Percentiles rank a stretch among this genome's conserved stretches.
Conservation (phyloP, 1,284 basidiomycete genomes). For the Termitomyces sp. region DNA sequence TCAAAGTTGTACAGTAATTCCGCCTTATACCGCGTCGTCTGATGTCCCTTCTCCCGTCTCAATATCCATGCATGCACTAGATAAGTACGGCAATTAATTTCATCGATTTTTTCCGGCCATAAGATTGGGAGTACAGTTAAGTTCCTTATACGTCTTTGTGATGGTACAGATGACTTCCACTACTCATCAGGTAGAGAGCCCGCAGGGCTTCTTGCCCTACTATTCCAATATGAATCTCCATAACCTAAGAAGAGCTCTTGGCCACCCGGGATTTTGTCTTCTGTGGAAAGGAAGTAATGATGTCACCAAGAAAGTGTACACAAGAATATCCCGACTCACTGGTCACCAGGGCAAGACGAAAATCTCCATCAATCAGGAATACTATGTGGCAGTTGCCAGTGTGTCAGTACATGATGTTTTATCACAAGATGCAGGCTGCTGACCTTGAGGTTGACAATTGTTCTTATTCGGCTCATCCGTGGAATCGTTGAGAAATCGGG, state of each 20-base stretch:
- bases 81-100: background rate
- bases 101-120: background rate
- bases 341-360: slow-evolving; percentile 1
- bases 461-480: slow-evolving; percentile 14
- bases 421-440: background rate
- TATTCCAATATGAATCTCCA: background rate
- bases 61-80: background rate
- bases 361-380: slow-evolving; percentile 3
- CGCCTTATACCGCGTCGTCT: background rate
- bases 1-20: slow-evolving; percentile 11
- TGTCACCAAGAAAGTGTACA: background rate
- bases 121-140: too few relatives aligned
- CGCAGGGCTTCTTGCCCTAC: background rate
- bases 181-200: background rate
- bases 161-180: slow-evolving; percentile 33
- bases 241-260: background rate
- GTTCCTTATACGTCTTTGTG: too few relatives aligned
- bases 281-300: background rate
- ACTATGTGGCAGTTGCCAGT: background rate
- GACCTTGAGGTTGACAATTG: slow-evolving; percentile 42
- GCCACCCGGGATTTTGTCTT: background rate
- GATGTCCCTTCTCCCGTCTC: background rate
- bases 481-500: slow-evolving; percentile 52
- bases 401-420: slow-evolving; percentile 32
- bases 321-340: background rate